Evolutionary conservation across 805 yeast species (phyloP).

Genomic region (Suhomyces sp.): DNA sequence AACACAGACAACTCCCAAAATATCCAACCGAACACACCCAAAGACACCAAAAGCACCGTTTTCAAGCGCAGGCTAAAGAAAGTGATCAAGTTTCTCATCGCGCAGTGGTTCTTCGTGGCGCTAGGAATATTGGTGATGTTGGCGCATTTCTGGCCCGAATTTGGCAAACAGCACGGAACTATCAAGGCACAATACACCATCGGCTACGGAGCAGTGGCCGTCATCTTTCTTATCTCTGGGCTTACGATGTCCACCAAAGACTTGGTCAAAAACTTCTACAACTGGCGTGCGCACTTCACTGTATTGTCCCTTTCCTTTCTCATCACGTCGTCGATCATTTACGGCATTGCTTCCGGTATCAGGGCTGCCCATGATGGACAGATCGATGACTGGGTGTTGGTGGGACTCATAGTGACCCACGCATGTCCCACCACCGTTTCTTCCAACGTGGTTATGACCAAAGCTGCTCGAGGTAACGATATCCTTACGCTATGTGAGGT

Average conservation of each 20-base stretch:
- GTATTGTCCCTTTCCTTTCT: conserved; percentile 67
- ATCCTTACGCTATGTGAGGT: conserved; percentile 79
- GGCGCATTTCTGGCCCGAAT: conserved; percentile 75
- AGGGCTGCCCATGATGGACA: conserved; percentile 49
- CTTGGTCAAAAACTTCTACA: conserved; percentile 57
- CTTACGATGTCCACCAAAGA: conserved; percentile 67
- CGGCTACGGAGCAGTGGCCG: conserved; percentile 82
- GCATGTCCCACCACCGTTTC: conserved; percentile 91
- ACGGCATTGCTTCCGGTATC: conserved; percentile 69
- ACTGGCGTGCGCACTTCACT: conserved; percentile 82
- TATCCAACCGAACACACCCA: background rate
- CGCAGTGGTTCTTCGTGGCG: conserved; percentile 74
- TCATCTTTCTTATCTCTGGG: conserved; percentile 80
- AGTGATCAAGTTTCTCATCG: conserved; percentile 26
- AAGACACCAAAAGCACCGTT: background rate
- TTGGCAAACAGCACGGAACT: conserved; percentile 80
- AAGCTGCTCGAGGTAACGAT: conserved; percentile 80
- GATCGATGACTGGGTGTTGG: conserved; percentile 75
- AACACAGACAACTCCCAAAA: background rate
- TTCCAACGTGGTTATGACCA: conserved; percentile 90
- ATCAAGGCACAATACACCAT: conserved; percentile 73
- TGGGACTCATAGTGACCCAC: conserved; percentile 79
- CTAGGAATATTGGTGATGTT: conserved; percentile 72
- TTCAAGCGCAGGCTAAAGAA: conserved; percentile 1
- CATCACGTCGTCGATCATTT: conserved; percentile 67